Evolutionary conservation across 2,329 filamentous ascomycete genomes (phyloP).

Genomic region (Madurella fahalii): DNA sequence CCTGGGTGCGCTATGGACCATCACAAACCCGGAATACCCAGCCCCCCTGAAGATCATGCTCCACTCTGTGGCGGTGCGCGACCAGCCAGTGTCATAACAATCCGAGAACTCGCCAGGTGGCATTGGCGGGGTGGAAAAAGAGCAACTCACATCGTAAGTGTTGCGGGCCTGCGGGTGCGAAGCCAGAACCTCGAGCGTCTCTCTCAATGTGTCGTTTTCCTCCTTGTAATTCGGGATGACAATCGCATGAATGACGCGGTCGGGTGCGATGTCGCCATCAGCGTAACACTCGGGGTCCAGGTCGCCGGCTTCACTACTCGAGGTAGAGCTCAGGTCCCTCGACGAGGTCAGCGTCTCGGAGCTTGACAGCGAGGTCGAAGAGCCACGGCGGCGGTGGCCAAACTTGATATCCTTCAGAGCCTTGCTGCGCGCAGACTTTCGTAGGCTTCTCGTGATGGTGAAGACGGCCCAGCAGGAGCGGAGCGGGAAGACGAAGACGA

Average conservation of each 20-base stretch:
- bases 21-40: conserved; percentile 11
- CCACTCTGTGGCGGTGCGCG: conserved; percentile 6
- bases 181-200: conserved; percentile 65
- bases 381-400: conserved; percentile 46
- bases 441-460: conserved; percentile 51
- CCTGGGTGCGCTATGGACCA: conserved; percentile 2
- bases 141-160: conserved; percentile 63
- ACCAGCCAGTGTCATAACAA: conserved; percentile 1
- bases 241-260: conserved; percentile 59
- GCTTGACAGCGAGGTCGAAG: conserved; percentile 53
- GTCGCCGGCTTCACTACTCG: conserved; percentile 50
- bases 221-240: conserved; percentile 73
- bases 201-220: conserved; percentile 62
- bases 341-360: conserved; percentile 50
- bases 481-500: conserved; percentile 60
- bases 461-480: conserved; percentile 59
- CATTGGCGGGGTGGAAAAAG: background rate
- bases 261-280: conserved; percentile 41
- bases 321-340: conserved; percentile 41
- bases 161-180: conserved; percentile 60
- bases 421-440: conserved; percentile 42
- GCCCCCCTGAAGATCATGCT: conserved; percentile 11
- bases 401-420: conserved; percentile 46
- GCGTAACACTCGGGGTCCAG: conserved; percentile 44
- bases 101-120: background rate